Evolutionary conservation across 1,284 basidiomycete species (phyloP).

Genomic region (Sparassis latifolia): DNA sequence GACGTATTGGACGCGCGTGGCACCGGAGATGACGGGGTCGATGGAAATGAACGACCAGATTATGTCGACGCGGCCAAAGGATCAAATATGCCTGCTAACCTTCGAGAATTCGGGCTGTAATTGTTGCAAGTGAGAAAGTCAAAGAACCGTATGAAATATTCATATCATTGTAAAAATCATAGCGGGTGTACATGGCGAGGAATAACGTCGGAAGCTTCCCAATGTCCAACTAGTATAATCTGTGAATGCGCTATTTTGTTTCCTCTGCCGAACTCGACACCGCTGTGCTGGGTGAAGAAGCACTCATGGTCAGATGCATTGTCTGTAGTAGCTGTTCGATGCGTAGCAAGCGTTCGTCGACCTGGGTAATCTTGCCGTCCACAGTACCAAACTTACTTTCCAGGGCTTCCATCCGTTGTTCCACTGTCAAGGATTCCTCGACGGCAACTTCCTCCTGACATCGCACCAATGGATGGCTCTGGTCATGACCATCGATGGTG

Average conservation of each 20-base stretch:
- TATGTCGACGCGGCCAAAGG: constrained; percentile 17
- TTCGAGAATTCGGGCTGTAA: constrained; percentile 12
- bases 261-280: no score
- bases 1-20: constrained; percentile 14
- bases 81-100: constrained; percentile 14
- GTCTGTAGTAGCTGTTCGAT: background rate
- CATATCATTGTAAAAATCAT: no score
- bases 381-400: background rate
- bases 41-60: constrained; percentile 20
- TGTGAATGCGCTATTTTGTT: no score
- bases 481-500: background rate
- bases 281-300: no score
- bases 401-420: background rate
- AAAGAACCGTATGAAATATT: no score
- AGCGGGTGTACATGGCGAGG: no score
- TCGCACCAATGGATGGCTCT: background rate
- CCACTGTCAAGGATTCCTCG: background rate
- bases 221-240: no score
- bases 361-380: background rate
- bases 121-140: background rate
- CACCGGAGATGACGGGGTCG: constrained; percentile 16
- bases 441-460: background rate
- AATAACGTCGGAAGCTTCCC: no score
- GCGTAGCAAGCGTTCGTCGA: background rate
- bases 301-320: background rate